Percentiles rank a stretch among this genome's conserved stretches.
Conservation (phyloP, 1,284 basidiomycete genomes). For the Apiotrichum gamsii region DNA sequence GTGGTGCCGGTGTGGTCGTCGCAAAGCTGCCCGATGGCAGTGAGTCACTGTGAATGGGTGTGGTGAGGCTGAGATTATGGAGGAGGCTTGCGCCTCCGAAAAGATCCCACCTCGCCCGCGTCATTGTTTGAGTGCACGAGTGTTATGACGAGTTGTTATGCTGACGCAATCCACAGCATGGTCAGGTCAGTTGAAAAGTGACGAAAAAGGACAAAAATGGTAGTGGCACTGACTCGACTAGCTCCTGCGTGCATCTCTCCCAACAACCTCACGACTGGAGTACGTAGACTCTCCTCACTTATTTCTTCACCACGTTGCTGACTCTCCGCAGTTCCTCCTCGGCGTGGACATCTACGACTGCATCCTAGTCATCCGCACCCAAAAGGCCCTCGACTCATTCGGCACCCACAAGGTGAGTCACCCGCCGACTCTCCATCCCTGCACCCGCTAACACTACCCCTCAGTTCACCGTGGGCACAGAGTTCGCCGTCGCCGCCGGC, state of each 20-base stretch:
- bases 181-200: too few relatives aligned
- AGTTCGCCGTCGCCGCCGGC: constrained; percentile 52
- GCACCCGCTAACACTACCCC: too few relatives aligned
- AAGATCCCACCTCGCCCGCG: too few relatives aligned
- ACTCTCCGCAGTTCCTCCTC: constrained; percentile 36
- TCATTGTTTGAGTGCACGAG: too few relatives aligned
- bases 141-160: too few relatives aligned
- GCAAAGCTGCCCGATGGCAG: constrained; percentile 48
- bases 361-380: constrained; percentile 49
- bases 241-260: constrained; percentile 51
- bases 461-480: constrained; percentile 51
- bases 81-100: too few relatives aligned
- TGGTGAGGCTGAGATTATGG: too few relatives aligned
- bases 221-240: too few relatives aligned
- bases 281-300: constrained; percentile 11
- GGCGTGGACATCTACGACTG: constrained; percentile 51
- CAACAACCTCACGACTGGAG: constrained; percentile 50
- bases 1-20: constrained; percentile 50
- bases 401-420: constrained; percentile 52
- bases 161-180: too few relatives aligned
- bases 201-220: too few relatives aligned
- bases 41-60: too few relatives aligned
- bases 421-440: too few relatives aligned
- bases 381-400: constrained; percentile 52
- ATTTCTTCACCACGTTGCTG: neutral